These are phyloP conservation scores for Neurospora sp. DNA, from an alignment of 495 filamentous ascomycete species.

Conservation along the genomic window DNA sequence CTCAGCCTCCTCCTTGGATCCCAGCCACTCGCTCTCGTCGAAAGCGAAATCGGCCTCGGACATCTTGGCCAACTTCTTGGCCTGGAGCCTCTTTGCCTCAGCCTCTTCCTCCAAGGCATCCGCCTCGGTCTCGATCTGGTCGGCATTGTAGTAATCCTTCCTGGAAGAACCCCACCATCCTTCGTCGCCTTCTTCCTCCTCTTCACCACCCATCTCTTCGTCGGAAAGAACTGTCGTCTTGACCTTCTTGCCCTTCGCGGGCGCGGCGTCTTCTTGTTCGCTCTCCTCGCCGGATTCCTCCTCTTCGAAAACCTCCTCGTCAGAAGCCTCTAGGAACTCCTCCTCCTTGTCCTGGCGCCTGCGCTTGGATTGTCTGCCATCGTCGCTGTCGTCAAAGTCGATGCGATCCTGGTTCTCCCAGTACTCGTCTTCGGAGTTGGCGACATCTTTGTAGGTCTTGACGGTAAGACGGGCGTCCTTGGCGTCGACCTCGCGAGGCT, in stretches of 20 bases:
- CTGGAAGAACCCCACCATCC: conserved; percentile 79
- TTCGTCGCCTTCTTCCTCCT: conserved; percentile 64
- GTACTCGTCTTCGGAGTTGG: conserved; percentile 89
- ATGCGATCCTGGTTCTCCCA: conserved; percentile 74
- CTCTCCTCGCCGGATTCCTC: conserved; percentile 42
- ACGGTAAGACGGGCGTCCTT: conserved; percentile 49
- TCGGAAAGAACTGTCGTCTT: conserved; percentile 22
- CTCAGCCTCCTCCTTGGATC: conserved; percentile 30
- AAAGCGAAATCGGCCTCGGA: conserved; percentile 86
- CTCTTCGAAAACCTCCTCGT: conserved; percentile 65
- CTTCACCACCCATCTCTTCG: conserved; percentile 34
- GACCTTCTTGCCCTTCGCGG: conserved; percentile 10
- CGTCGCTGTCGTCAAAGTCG: conserved; percentile 71
- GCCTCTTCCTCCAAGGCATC: conserved; percentile 88
- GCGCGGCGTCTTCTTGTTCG: conserved; percentile 15
- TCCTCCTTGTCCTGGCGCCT: conserved; percentile 55
- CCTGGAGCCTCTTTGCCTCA: conserved; percentile 77
- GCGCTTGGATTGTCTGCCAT: conserved; percentile 67
- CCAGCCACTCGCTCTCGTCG: conserved; percentile 76
- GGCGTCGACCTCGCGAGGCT: conserved; percentile 40
- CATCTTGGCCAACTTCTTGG: conserved; percentile 80
- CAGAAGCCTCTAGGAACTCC: conserved; percentile 54
- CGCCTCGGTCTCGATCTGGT: conserved; percentile 79
- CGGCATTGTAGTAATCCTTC: conserved; percentile 86
- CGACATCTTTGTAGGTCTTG: conserved; percentile 70